Base-by-base conservation (phyloP, 441 rosid genomes). In the Omphalea diandra region DNA sequence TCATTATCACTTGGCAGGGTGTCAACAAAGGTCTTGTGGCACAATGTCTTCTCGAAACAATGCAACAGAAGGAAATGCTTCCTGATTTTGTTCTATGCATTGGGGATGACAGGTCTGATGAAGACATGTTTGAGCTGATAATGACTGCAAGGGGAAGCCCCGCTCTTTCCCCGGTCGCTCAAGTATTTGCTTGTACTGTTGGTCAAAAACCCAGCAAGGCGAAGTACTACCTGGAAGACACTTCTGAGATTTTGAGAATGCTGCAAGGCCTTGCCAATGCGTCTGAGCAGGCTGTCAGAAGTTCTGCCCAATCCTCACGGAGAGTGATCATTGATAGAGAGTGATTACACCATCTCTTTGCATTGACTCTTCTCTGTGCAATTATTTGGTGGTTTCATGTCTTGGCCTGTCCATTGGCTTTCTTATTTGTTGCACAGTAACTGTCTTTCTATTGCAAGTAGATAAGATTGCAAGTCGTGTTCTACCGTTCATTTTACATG, bases 201-300 rank as follows among this genome's bases (percentile, higher is more conserved):
- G 97, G 98, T 24, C 93, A 84, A 82, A 93, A 89, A 68, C 96
- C 94, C 8, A 93, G 97, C 85, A 91, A 88, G 76, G 98, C 97
- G 59, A 93, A 89, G 76, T 93, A 93, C 84, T 93, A 89, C 72
- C 77, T 91, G 67, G 98, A 91, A 61, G 98, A 91, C 75, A 85
- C 94, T 0, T 69, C 80, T 0, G 97, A 88, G 77, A 87, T 94
- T n/a, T 59, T 87, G 76, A 86, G 86, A 78, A 84, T 89, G 94
- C 77, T 93, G 69, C 90, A 85, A 27, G 91, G 81, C 49, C 81
- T 93, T n/a, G 85, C 84, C 38, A 52, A 76, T 44, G 83, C 88
- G 49, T 78, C 90, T 0, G 85, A 80, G 61, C 84, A 54, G 44
- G 73, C 82, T 38, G 75, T 76, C 14, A 56, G 69, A 70, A 74